A percentile compares a stretch with the other conserved stretches of the same genome.
phyloP scores from a whole-genome alignment of 2,329 filamentous ascomycete genomes.

The Cadophora gregata region DNA sequence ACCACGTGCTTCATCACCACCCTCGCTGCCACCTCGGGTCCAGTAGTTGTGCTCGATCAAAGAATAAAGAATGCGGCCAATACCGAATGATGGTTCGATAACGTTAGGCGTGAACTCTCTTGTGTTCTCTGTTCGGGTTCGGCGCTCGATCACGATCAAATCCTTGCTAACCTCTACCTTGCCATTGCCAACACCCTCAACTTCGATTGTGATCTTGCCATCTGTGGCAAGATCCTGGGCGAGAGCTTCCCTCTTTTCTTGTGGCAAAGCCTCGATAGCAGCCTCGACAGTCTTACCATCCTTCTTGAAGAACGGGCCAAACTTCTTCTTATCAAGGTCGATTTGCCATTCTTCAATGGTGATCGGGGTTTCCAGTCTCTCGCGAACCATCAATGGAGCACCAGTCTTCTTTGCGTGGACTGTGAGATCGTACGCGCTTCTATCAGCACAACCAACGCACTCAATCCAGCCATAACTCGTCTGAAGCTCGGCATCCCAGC shows the following conservation, averaged over 20 bases:
- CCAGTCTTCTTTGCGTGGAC: slow-evolving; percentile 95
- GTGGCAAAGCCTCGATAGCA: slow-evolving; percentile 70
- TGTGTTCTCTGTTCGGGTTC: slow-evolving; percentile 80
- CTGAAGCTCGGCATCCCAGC: slow-evolving; percentile 94
- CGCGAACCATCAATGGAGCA: slow-evolving; percentile 81
- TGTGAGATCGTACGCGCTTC: slow-evolving; percentile 91
- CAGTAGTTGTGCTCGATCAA: slow-evolving; percentile 96
- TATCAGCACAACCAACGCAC: slow-evolving; percentile 95
- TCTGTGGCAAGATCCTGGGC: slow-evolving; percentile 74
- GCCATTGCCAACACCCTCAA: slow-evolving; percentile 69
- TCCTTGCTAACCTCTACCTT: slow-evolving; percentile 82
- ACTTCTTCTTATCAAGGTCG: slow-evolving; percentile 92
- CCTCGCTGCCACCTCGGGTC: slow-evolving; percentile 70
- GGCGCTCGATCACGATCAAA: slow-evolving; percentile 82
- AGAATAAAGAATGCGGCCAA: slow-evolving; percentile 91
- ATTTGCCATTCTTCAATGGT: slow-evolving; percentile 86
- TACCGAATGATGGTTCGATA: slow-evolving; percentile 97
- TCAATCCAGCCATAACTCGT: slow-evolving; percentile 98
- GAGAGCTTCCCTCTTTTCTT: slow-evolving; percentile 82
- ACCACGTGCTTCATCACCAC: slow-evolving; percentile 81
- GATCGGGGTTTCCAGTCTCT: slow-evolving; percentile 78
- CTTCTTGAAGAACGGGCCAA: slow-evolving; percentile 94
- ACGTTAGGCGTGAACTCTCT: slow-evolving; percentile 95
- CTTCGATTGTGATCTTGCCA: slow-evolving; percentile 79
- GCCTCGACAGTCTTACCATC: slow-evolving; percentile 85